These are phyloP conservation scores for Petrea volubilis DNA, from an alignment of 257 asterid genomes.

Conservation along the genomic window DNA sequence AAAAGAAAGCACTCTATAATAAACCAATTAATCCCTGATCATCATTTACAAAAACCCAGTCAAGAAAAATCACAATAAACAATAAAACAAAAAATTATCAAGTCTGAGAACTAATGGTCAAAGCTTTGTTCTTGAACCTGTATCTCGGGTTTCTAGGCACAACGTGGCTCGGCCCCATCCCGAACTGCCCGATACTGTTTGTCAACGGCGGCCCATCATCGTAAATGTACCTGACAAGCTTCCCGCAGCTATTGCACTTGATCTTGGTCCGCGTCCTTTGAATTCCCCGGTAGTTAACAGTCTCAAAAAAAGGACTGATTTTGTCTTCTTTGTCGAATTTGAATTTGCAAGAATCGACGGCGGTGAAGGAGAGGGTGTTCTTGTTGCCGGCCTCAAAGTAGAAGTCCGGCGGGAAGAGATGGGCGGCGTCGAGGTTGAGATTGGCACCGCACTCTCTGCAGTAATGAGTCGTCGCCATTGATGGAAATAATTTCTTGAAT, in stretches of 20 bases:
- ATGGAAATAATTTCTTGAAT: neutral
- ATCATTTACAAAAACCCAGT: constrained; percentile 19
- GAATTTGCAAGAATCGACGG: constrained; percentile 72
- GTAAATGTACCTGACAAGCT: constrained; percentile 67
- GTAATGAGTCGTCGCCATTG: constrained; percentile 70
- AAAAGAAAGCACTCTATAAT: neutral
- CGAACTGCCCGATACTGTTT: constrained; percentile 68
- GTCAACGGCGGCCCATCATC: constrained; percentile 92
- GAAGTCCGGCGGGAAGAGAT: constrained; percentile 73
- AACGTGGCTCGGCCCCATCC: constrained; percentile 90
- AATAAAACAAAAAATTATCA: constrained; percentile 23
- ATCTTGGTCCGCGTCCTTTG: constrained; percentile 81
- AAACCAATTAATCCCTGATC: neutral
- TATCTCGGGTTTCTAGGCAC: constrained; percentile 89
- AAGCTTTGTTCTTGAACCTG: constrained; percentile 70
- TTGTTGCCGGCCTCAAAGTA: constrained; percentile 97
- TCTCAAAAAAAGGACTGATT: constrained; percentile 80
- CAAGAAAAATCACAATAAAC: neutral
- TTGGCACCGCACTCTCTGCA: constrained; percentile 83
- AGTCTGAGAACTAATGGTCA: constrained; percentile 53
- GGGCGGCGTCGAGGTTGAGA: constrained; percentile 57
- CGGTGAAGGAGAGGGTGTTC: constrained; percentile 68
- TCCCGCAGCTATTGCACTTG: constrained; percentile 72
- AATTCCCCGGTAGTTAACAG: constrained; percentile 86
- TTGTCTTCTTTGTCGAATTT: constrained; percentile 71